These are phyloP conservation scores for Fusarium drepaniforme DNA, from an alignment of 2,329 filamentous ascomycete species.

Conservation along the genomic window DNA sequence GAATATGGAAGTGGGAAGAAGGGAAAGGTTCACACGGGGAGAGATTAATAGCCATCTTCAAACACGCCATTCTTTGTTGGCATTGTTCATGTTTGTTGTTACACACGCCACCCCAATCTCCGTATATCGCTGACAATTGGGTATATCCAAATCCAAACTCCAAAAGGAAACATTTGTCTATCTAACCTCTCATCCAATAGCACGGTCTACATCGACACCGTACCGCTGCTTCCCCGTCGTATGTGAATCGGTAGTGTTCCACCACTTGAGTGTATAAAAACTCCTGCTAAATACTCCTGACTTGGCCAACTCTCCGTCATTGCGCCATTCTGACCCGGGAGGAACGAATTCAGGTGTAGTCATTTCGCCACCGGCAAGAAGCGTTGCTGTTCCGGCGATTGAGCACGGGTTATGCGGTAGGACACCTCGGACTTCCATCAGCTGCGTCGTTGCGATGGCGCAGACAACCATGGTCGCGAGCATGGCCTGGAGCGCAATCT, in stretches of 20 bases:
- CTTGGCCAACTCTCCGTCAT: slow-evolving; percentile 30
- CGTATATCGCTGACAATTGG: neutral
- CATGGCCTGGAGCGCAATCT: slow-evolving; percentile 46
- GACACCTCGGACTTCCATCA: slow-evolving; percentile 38
- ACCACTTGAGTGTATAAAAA: slow-evolving; percentile 58
- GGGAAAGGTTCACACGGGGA: neutral
- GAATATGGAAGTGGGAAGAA: no score
- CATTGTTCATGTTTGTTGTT: neutral
- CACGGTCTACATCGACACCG: slow-evolving; percentile 42
- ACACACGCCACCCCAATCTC: neutral
- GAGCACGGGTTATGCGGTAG: slow-evolving; percentile 47
- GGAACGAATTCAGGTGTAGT: slow-evolving; percentile 36
- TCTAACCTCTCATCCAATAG: slow-evolving; percentile 5
- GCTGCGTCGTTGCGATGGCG: slow-evolving; percentile 38
- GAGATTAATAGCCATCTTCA: neutral
- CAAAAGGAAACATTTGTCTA: neutral
- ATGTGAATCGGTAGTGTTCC: slow-evolving; percentile 48
- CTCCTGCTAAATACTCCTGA: slow-evolving; percentile 25
- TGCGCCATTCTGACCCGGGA: slow-evolving; percentile 43
- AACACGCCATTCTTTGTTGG: neutral
- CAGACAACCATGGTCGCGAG: slow-evolving; percentile 46
- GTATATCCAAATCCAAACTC: slow-evolving; percentile 10
- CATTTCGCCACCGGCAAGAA: slow-evolving; percentile 45
- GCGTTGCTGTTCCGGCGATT: slow-evolving; percentile 43
- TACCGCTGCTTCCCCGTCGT: slow-evolving; percentile 44